Base-by-base conservation (phyloP, 2,329 filamentous ascomycete genomes). In the Lasiodiplodia sp. region DNA sequence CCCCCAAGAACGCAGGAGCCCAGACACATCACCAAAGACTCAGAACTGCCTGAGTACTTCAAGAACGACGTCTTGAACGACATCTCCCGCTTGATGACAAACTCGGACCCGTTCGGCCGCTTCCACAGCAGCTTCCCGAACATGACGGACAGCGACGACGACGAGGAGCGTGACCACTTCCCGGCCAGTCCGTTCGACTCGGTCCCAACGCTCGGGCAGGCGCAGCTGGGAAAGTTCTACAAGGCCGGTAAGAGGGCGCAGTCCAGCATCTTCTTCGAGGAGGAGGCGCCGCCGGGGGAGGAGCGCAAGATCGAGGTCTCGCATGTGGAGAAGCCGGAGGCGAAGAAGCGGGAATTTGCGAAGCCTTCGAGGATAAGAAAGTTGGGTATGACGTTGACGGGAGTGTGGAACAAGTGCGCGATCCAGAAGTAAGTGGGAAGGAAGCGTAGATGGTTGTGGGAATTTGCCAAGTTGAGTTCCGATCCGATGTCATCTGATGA, bases 241-340 rank as follows among this genome's bases (percentile, higher is more conserved):
- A 64, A 52, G 12, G n/a, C 31, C 10, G 60, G 60, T 2, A n/a
- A 8, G 28, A 47, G 60, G 14, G 60, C 60, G n/a, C 60, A 38
- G 28, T 64, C 60, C 11, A 64, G 60, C 47, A 14, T 52, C 4
- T 64, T 64, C 44, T 64, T 64, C 14, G 44, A 51, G 2, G 16
- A 51, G n/a, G 8, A 38, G 3, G 18, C 3, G 23, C 23, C 23
- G 23, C 2, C 23, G 10, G 58, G 60, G 10, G 5, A 64, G 18
- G 4, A 7, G 3, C 44, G 40, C n/a, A 52, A 38, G 47, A 52
- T 73, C 68, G 8, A 74, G 71, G 44, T 56, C 78, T 70, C 68
- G 84, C 81, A 74, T 84, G 81, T 72, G 71, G 51, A 76, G 31
- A 82, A 79, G 4, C 81, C 60, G 12, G 31, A 28, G 28, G 31